These are phyloP conservation scores for Oryza australiensis DNA, from an alignment of 176 grass and related monocot species.

Conservation along the genomic window DNA sequence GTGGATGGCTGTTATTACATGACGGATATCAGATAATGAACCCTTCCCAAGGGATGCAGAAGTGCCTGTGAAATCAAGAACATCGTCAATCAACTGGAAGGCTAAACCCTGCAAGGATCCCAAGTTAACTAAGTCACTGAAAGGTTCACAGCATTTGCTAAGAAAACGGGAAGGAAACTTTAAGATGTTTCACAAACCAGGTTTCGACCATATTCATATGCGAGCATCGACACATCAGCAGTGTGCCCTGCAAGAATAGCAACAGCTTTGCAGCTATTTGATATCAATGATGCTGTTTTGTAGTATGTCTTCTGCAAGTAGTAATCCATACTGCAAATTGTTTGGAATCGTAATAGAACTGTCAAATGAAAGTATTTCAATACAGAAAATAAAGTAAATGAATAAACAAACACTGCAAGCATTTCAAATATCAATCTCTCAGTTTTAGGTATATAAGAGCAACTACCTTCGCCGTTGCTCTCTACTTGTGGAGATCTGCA, in stretches of 20 bases:
- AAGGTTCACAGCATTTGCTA: conserved; percentile 16
- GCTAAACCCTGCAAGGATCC: conserved; percentile 73
- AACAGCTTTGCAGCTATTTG: conserved; percentile 94
- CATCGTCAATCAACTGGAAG: conserved; percentile 90
- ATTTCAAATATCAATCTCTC: conserved; percentile 22
- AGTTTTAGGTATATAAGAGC: conserved; percentile 10
- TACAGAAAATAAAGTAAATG: conserved; percentile 17
- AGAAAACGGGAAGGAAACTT: neutral
- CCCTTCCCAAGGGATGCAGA: conserved; percentile 90
- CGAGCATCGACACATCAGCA: conserved; percentile 79
- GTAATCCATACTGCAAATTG: conserved; percentile 89
- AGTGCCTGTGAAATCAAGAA: conserved; percentile 97
- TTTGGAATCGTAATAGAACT: conserved; percentile 41
- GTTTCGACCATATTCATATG: conserved; percentile 94
- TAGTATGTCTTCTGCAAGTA: conserved; percentile 97
- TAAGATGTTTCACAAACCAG: conserved; percentile 56
- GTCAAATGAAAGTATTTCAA: conserved; percentile 15
- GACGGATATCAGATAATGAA: conserved; percentile 81
- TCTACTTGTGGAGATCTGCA: conserved; percentile 86
- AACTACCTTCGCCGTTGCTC: conserved; percentile 70
- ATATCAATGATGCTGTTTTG: conserved; percentile 98
- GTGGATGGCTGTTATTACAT: conserved; percentile 57
- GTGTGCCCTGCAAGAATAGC: conserved; percentile 94
- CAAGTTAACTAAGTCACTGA: conserved; percentile 7
- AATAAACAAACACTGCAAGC: neutral